Evolutionary conservation across 129 eudicot genomes (phyloP), one percentile per base, ranked within the genome.

Genomic region (Chrysanthemum lavandulifolium): DNA sequence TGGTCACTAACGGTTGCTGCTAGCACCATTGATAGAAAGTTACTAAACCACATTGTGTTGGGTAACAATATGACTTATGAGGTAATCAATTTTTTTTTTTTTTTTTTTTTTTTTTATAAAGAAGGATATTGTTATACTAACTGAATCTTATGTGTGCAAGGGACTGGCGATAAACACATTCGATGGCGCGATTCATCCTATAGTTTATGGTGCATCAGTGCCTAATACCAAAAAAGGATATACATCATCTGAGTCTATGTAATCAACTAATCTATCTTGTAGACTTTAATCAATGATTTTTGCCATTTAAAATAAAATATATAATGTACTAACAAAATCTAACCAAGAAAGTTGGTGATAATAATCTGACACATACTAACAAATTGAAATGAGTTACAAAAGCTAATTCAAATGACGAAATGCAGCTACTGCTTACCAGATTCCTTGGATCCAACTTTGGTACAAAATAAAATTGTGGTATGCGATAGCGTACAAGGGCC

Each of bases 1-100:
- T 86, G 91, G 91, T 75, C 82, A 2, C 71, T 83, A 7, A 33
- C 86, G 0, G 88, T 86, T 61, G 91, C 91, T 0, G 91, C 88
- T 8, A 86, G 88, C 79, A 53, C 76, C 73, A 86, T 69, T 13
- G 91, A 86, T 33, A 45, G 91, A 2, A 72, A 72, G 70, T 80
- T 83, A 25, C 6, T 81, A 27, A 64, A 80, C 7, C 76, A 68
- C 21, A 10, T 81, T 60, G 73, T 73, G 51, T 79, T 86, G 64
- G 88, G 91, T 13, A 81, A 86, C 79, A 69, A 69, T 65, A 50
- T 15, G 66, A 69, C 72, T 53, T 80, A 73, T 49, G 71, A 73
- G 85, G 88, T 80, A 21, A 43, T n/a, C 23, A 13, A 2, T 27
- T 27, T 27, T 27, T 27, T 27, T 27, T 27, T 27, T 27, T 27